phyloP scores from a whole-genome alignment of 345 rosid species.

The Aethionema arabicum region DNA sequence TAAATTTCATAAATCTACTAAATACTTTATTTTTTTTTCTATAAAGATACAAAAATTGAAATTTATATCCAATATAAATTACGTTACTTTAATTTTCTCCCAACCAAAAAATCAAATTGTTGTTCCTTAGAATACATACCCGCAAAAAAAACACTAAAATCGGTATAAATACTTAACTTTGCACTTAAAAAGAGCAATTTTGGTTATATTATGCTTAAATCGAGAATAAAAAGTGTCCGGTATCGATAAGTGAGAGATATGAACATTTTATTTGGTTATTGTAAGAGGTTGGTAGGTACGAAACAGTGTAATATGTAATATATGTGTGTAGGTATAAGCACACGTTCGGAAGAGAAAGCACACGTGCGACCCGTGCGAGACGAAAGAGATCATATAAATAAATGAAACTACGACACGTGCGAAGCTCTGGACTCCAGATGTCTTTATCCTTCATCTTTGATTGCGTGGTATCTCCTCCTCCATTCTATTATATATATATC shows the following conservation, averaged over 20 bases:
- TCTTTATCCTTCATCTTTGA: constrained; percentile 16
- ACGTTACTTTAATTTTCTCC: too few relatives aligned
- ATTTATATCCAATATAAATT: too few relatives aligned
- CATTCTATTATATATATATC: constrained; percentile 26
- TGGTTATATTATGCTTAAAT: too few relatives aligned
- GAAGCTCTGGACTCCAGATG: constrained; percentile 35
- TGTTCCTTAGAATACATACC: too few relatives aligned
- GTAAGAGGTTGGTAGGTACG: constrained; percentile 33
- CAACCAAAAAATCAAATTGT: too few relatives aligned
- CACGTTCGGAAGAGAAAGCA: constrained; percentile 28
- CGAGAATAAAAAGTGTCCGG: too few relatives aligned
- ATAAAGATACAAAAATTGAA: too few relatives aligned
- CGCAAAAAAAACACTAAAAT: too few relatives aligned
- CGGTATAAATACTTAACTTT: too few relatives aligned
- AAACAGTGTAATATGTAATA: constrained; percentile 4
- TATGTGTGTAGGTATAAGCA: constrained; percentile 9
- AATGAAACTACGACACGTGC: constrained; percentile 31
- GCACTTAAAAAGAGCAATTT: too few relatives aligned
- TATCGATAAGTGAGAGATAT: background rate
- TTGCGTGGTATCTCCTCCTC: constrained; percentile 37
- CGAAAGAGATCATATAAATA: constrained; percentile 26
- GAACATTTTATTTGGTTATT: background rate
- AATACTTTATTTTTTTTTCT: too few relatives aligned
- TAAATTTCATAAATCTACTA: too few relatives aligned
- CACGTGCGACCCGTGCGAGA: constrained; percentile 28